These are phyloP conservation scores for Quercus lobata DNA, from an alignment of 331 rosid genomes.

Conservation along the genomic window DNA sequence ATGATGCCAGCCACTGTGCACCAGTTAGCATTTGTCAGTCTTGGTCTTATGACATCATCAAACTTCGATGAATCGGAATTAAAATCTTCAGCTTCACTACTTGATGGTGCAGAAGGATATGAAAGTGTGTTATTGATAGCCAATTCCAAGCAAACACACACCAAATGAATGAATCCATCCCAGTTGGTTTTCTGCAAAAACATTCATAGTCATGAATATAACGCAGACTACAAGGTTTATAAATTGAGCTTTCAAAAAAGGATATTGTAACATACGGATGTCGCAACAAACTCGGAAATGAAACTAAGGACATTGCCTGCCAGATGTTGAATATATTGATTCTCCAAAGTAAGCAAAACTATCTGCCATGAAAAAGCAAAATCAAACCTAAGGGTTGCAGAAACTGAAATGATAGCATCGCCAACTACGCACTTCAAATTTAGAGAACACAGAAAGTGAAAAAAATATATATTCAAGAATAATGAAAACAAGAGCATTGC, in stretches of 20 bases:
- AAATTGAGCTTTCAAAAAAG: slow-evolving; percentile 11
- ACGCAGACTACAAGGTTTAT: not conserved
- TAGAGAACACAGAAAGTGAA: not conserved
- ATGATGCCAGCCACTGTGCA: slow-evolving; percentile 51
- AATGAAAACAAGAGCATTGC: not conserved
- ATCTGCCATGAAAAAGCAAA: slow-evolving; percentile 39
- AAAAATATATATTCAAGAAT: not conserved
- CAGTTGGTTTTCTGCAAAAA: slow-evolving; percentile 62
- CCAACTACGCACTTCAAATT: not conserved
- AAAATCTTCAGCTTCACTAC: slow-evolving; percentile 26
- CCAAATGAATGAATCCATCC: slow-evolving; percentile 39
- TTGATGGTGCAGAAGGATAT: slow-evolving; percentile 11
- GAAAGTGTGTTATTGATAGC: slow-evolving; percentile 26
- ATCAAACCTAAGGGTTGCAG: not conserved
- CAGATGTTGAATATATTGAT: slow-evolving; percentile 68
- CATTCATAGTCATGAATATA: slow-evolving; percentile 1
- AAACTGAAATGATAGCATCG: not conserved
- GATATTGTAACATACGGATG: slow-evolving; percentile 35
- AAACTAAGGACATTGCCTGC: slow-evolving; percentile 56
- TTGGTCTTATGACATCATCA: slow-evolving; percentile 23
- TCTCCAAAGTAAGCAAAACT: slow-evolving; percentile 44
- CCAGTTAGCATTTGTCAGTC: slow-evolving; percentile 50
- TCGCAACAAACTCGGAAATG: slow-evolving; percentile 42
- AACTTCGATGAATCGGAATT: slow-evolving; percentile 25
- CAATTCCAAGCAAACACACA: slow-evolving; percentile 46